A percentile compares a stretch with the other conserved stretches of the same genome.
Conservation (phyloP, 2,329 filamentous ascomycete genomes). For the Xylariomycetidae sp. region DNA sequence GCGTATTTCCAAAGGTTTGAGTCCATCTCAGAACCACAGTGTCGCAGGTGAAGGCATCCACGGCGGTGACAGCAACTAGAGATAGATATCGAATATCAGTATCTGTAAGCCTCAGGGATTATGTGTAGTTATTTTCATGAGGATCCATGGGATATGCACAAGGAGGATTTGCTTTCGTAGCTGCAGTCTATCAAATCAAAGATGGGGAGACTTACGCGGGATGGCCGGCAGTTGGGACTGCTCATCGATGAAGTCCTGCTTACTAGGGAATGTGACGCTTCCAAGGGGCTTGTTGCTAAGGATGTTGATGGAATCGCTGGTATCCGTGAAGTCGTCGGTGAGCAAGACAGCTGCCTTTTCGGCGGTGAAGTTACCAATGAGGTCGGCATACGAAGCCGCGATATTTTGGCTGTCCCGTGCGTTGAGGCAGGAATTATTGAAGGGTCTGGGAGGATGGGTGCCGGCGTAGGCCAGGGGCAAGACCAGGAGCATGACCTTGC, state of each 20-base stretch:
- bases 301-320: constrained; percentile 29
- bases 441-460: too few species aligned
- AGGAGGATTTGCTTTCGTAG: too few species aligned
- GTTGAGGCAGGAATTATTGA: too few species aligned
- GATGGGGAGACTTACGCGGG: too few species aligned
- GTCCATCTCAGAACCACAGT: constrained; percentile 29
- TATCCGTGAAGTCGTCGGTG: constrained; percentile 24
- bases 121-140: too few species aligned
- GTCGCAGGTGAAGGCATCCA: constrained; percentile 23
- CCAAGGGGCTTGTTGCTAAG: constrained; percentile 24
- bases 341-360: constrained; percentile 14
- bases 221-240: constrained; percentile 24
- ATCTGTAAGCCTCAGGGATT: too few species aligned
- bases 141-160: too few species aligned
- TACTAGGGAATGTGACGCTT: constrained; percentile 25
- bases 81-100: too few species aligned
- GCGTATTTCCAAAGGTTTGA: constrained; percentile 19
- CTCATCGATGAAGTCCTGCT: constrained; percentile 23
- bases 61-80: constrained; percentile 20
- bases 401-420: constrained; percentile 2
- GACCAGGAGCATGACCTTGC: too few species aligned
- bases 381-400: constrained; percentile 7
- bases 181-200: too few species aligned
- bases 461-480: too few species aligned
- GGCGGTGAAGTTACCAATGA: constrained; percentile 8